phyloP scores from a whole-genome alignment of 2,329 filamentous ascomycete species.

The Ophiosphaerella herpotricha region DNA sequence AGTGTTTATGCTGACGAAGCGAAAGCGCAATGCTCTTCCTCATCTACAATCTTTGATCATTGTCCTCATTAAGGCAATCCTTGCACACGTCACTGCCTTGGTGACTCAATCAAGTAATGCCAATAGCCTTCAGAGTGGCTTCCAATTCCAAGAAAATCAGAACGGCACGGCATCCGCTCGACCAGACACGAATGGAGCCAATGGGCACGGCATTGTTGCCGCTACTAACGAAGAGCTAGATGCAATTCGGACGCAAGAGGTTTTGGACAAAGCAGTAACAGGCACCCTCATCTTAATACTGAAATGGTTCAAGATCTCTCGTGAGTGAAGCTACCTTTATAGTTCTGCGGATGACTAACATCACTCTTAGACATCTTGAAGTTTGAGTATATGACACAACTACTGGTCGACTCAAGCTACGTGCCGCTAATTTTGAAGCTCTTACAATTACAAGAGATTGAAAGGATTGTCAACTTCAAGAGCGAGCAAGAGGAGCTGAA shows the following conservation, averaged over 20 bases:
- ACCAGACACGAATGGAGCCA: slow-evolving; percentile 37
- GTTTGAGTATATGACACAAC: slow-evolving; percentile 92
- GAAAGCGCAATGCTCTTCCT: slow-evolving; percentile 74
- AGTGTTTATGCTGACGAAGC: slow-evolving; percentile 12
- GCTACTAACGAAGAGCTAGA: slow-evolving; percentile 73
- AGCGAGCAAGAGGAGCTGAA: slow-evolving; percentile 82
- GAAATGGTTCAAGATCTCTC: slow-evolving; percentile 96
- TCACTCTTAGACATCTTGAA: slow-evolving; percentile 76
- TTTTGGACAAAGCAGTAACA: slow-evolving; percentile 89
- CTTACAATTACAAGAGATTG: slow-evolving; percentile 91
- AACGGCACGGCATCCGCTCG: slow-evolving; percentile 43
- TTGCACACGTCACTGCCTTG: slow-evolving; percentile 86
- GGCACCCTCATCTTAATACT: slow-evolving; percentile 83
- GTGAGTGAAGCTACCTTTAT: slow-evolving; percentile 58
- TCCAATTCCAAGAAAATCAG: slow-evolving; percentile 49
- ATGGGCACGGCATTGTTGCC: slow-evolving; percentile 32
- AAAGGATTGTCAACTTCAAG: slow-evolving; percentile 83
- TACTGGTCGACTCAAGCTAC: slow-evolving; percentile 93
- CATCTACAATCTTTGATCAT: slow-evolving; percentile 92
- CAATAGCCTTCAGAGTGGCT: slow-evolving; percentile 55
- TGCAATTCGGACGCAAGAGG: slow-evolving; percentile 78
- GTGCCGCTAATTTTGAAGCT: slow-evolving; percentile 90
- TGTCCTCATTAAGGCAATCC: slow-evolving; percentile 84
- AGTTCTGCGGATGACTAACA: not conserved
- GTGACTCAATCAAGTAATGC: slow-evolving; percentile 63